Evolutionary conservation across 179 eudicot species (phyloP).

Genomic region (Heliamphora pulchella): DNA sequence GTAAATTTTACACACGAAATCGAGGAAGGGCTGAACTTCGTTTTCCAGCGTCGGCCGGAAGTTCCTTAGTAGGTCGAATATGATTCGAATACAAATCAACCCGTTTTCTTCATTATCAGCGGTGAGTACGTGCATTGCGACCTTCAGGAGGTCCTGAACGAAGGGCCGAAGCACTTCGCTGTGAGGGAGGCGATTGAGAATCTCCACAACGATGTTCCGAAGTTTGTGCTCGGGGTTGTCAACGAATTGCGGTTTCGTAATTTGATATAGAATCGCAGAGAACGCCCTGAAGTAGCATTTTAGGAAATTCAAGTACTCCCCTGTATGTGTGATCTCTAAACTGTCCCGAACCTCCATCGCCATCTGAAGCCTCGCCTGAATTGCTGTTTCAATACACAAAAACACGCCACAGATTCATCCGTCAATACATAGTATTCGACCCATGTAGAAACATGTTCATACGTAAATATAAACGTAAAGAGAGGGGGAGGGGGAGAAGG

Average conservation of each 20-base stretch:
- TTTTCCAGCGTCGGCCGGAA: slow-evolving; percentile 80
- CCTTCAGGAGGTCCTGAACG: slow-evolving; percentile 80
- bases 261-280: slow-evolving; percentile 63
- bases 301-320: slow-evolving; percentile 92
- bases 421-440: neutral
- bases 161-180: slow-evolving; percentile 91
- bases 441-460: too few relatives aligned
- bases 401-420: neutral
- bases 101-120: slow-evolving; percentile 94
- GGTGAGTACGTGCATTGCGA: slow-evolving; percentile 89
- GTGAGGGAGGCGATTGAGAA: slow-evolving; percentile 84
- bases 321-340: slow-evolving; percentile 87
- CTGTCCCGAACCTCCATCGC: slow-evolving; percentile 97
- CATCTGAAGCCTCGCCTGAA: slow-evolving; percentile 75
- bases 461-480: neutral
- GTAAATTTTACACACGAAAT: slow-evolving; percentile 90
- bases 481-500: slow-evolving; percentile 4
- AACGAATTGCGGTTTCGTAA: slow-evolving; percentile 81
- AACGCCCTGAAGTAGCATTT: slow-evolving; percentile 83
- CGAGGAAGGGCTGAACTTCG: slow-evolving; percentile 92
- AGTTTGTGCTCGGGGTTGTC: slow-evolving; percentile 90
- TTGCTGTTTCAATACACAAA: slow-evolving; percentile 38
- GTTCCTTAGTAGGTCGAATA: slow-evolving; percentile 83
- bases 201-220: slow-evolving; percentile 76
- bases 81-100: slow-evolving; percentile 82